A percentile compares a stretch with the other conserved stretches of the same genome.
phyloP scores from a whole-genome alignment of 768 basidiomycete genomes.

The Tricholoma matsutake region DNA sequence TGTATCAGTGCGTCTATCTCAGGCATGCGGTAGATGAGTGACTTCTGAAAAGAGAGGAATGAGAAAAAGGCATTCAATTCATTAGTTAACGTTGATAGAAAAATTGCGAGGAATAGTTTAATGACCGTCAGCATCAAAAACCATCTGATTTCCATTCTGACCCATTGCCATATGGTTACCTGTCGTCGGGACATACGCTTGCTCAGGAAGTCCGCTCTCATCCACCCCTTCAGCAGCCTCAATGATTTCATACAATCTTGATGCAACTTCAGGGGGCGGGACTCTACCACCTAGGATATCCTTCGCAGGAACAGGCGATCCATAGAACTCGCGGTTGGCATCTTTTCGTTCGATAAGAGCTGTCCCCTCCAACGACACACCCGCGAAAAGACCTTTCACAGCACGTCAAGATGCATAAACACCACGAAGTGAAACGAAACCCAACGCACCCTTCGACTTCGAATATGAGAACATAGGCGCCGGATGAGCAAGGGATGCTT shows the following conservation, averaged over 20 bases:
- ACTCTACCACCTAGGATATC: slow-evolving; percentile 93
- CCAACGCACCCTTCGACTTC: slow-evolving; percentile 78
- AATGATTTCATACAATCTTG: slow-evolving; percentile 90
- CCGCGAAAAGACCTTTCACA: slow-evolving; percentile 82
- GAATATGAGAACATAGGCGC: slow-evolving; percentile 98
- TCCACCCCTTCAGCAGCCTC: slow-evolving; percentile 94
- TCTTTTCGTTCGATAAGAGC: slow-evolving; percentile 94
- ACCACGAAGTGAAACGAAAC: background rate
- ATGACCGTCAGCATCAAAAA: slow-evolving; percentile 74
- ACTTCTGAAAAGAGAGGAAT: slow-evolving; percentile 3
- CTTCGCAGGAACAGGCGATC: slow-evolving; percentile 80
- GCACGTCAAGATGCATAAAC: slow-evolving; percentile 1
- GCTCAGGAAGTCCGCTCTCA: slow-evolving; percentile 74
- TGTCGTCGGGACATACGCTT: slow-evolving; percentile 73
- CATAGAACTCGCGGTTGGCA: slow-evolving; percentile 95
- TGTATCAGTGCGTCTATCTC: too few relatives aligned
- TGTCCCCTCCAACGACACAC: slow-evolving; percentile 92
- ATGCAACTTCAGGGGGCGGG: slow-evolving; percentile 96
- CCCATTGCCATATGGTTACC: slow-evolving; percentile 55
- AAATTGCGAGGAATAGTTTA: slow-evolving; percentile 10
- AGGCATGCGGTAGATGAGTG: too few relatives aligned
- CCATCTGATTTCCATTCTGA: slow-evolving; percentile 48
- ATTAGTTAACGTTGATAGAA: background rate
- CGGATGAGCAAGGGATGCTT: slow-evolving; percentile 85
- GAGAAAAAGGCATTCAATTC: background rate